Evolutionary conservation across 2,329 filamentous ascomycete species (phyloP), one percentile per base, ranked within the genome.

Genomic region (Fusarium luffae): DNA sequence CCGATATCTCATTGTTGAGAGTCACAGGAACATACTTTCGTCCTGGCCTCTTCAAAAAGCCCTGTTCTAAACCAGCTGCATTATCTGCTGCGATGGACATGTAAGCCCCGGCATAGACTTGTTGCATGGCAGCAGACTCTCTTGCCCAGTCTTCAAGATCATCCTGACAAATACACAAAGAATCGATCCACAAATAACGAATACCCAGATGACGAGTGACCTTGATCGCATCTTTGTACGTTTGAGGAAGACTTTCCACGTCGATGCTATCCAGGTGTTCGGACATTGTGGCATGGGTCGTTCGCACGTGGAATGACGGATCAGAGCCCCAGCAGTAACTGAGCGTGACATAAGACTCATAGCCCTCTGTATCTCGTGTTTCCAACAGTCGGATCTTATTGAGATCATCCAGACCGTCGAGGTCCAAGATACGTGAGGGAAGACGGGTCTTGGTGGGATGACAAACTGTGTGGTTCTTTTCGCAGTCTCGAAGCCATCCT

Each of bases 301-400:
- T 66, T 7, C 11, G 47, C 9, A 56, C 57, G 12, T 59, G 54
- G 0, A 23, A 27, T 0, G 48, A 25, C 2, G 34, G 10, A 23
- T 46, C 28, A 1, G 43, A 12, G 14, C 65, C 67, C 67, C 65
- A 70, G 5, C 65, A 70, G 18, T 70, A 52, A 8, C 65, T 70
- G 2, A 70, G 55, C 0, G 67, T 49, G 18, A 57, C 47, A 11
- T 68, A 70, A 2, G 40, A n/a, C 0, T 54, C 52, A 0, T 7
- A 10, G 9, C 2, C 18, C 8, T 37, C 3, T 2, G 4, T 23
- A 0, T 18, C 52, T 1, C 21, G 14, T 2, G 63, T 69, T 12
- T 64, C 59, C 18, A 18, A 34, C 1, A 69, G 28, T 4, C 63
- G 54, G 5, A 64, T 27, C 6, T 32, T 57, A 2, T 13, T 18